Percentiles rank a stretch among this genome's conserved stretches.
These are phyloP conservation scores for Lactifluus subvellereus DNA, from an alignment of 768 basidiomycete species.

Conservation along the genomic window DNA sequence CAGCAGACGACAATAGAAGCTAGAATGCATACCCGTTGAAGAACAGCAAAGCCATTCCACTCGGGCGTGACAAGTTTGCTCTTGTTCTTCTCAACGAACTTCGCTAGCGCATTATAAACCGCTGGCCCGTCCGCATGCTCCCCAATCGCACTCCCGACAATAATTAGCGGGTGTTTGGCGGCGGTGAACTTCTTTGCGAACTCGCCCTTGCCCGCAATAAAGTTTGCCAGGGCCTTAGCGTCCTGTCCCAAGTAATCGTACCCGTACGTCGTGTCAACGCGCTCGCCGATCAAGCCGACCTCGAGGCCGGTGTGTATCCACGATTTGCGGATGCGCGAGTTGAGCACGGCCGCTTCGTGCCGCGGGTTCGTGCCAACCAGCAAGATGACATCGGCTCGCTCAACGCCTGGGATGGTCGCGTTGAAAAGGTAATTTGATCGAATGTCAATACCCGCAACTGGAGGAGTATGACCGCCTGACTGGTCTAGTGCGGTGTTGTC, in stretches of 20 bases:
- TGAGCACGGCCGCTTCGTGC: constrained; percentile 95
- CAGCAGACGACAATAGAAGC: neutral
- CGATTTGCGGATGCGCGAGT: constrained; percentile 92
- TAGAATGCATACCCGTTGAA: constrained; percentile 72
- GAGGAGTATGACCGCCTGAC: constrained; percentile 55
- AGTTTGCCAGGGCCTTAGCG: constrained; percentile 67
- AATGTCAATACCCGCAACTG: constrained; percentile 79
- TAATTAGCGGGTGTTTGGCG: constrained; percentile 88
- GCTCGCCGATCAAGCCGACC: constrained; percentile 85
- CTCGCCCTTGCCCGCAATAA: constrained; percentile 67
- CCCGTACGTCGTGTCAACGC: constrained; percentile 86
- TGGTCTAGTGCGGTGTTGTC: constrained; percentile 88
- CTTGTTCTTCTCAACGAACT: constrained; percentile 77
- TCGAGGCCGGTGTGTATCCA: constrained; percentile 87
- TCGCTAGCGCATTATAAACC: constrained; percentile 69
- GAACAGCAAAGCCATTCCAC: constrained; percentile 92
- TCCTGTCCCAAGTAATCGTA: constrained; percentile 86
- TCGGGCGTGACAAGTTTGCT: constrained; percentile 71
- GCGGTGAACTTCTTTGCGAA: constrained; percentile 85
- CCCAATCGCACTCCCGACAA: constrained; percentile 80
- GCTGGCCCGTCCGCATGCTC: constrained; percentile 83
- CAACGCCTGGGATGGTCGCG: constrained; percentile 82
- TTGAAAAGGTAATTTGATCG: constrained; percentile 98
- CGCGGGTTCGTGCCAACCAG: constrained; percentile 95
- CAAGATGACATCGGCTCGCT: constrained; percentile 86